phyloP scores from a whole-genome alignment of 116 monocot genomes.

The Iris pallida region DNA sequence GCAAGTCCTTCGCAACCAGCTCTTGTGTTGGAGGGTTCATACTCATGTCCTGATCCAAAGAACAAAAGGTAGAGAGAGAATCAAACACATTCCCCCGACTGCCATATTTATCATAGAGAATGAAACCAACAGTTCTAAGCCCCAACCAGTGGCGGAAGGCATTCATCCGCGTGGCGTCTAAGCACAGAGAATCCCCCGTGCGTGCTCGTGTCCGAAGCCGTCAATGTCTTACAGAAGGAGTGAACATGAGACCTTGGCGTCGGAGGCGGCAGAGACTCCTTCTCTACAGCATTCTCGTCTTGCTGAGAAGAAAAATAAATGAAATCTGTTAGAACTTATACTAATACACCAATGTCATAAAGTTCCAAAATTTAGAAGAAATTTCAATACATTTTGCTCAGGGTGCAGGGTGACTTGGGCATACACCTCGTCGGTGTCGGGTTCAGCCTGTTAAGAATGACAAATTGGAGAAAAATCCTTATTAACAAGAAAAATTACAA shows the following conservation, averaged over 20 bases:
- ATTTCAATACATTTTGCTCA: conserved; percentile 44
- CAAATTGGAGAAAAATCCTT: background rate
- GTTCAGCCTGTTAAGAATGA: conserved; percentile 43
- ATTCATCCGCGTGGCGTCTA: conserved; percentile 45
- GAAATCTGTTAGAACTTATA: background rate
- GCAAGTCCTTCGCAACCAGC: conserved; percentile 44
- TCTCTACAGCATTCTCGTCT: conserved; percentile 38
- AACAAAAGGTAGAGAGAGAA: conserved; percentile 5
- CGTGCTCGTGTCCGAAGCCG: conserved; percentile 46
- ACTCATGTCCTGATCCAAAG: conserved; percentile 30
- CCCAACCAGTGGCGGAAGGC: conserved; percentile 41
- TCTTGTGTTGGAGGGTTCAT: conserved; percentile 40
- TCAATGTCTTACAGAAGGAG: conserved; percentile 49
- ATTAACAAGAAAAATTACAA: background rate
- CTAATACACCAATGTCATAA: background rate
- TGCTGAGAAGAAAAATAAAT: conserved; percentile 14
- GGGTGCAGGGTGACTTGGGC: conserved; percentile 83
- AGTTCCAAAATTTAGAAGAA: background rate
- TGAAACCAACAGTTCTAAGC: background rate
- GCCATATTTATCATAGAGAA: background rate
- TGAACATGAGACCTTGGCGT: conserved; percentile 27
- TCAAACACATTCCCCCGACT: background rate
- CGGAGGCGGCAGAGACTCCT: conserved; percentile 21
- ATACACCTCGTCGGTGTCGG: conserved; percentile 82
- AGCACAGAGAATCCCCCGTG: conserved; percentile 54